phyloP scores from a whole-genome alignment of 2,329 filamentous ascomycete species.

The Ophiostoma sp. region DNA sequence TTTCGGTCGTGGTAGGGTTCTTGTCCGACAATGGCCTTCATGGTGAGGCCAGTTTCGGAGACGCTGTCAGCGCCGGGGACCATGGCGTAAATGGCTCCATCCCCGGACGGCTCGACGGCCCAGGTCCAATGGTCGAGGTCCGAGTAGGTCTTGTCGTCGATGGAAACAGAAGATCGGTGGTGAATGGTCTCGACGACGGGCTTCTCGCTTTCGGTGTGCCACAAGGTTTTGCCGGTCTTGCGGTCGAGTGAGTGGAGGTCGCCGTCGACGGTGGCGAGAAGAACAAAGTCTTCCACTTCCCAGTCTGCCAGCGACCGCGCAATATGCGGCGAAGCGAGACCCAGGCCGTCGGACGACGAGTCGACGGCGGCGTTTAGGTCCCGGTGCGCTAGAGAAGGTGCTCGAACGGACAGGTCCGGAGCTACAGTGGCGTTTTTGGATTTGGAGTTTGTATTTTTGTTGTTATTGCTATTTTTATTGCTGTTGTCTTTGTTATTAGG shows the following conservation, averaged over 20 bases:
- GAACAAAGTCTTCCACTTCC: conserved; percentile 99
- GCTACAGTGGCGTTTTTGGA: conserved; percentile 78
- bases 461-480: conserved; percentile 31
- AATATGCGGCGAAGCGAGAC: conserved; percentile 78
- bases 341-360: conserved; percentile 47
- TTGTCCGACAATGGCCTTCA: conserved; percentile 86
- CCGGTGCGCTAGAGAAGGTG: conserved; percentile 72
- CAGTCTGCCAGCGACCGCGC: conserved; percentile 98
- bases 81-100: conserved; percentile 86
- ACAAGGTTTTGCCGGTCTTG: conserved; percentile 78
- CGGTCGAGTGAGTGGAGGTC: conserved; percentile 89
- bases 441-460: conserved; percentile 22
- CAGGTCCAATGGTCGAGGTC: conserved; percentile 85
- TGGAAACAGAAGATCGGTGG: conserved; percentile 67
- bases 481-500: background rate
- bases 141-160: conserved; percentile 58
- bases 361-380: conserved; percentile 59
- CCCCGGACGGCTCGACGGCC: conserved; percentile 88
- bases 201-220: conserved; percentile 80
- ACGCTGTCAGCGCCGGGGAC: conserved; percentile 65
- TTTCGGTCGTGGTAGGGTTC: conserved; percentile 72
- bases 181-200: conserved; percentile 92
- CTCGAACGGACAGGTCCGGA: conserved; percentile 94
- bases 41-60: conserved; percentile 67
- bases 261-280: conserved; percentile 99